Evolutionary conservation across 129 eudicot species (phyloP), one percentile per base, ranked within the genome.

Genomic region (Deinandra increscens): DNA sequence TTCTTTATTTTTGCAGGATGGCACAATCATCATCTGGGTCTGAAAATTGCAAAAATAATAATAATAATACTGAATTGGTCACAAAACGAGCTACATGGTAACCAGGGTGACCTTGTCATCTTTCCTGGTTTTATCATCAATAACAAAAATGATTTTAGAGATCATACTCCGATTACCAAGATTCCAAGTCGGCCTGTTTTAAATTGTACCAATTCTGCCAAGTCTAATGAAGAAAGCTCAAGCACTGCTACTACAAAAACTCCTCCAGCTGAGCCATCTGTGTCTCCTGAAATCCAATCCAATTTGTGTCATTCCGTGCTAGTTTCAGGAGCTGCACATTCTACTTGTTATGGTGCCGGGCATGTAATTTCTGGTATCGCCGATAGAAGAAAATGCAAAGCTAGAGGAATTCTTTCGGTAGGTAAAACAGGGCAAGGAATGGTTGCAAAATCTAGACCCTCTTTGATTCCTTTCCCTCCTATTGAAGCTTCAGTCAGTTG

Each of bases 211-310:
- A 31, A 67, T 67, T 66, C 66, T 68, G 38, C 48, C 1, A 34
- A 33, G 19, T 60, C 72, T 65, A 71, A 38, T 9, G 86, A 42
- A 45, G 66, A 79, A 77, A 72, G 68, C 50, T 66, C 80, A 4
- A 55, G 67, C 64, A 65, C 66, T 50, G 55, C 39, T 60, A 74
- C 64, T 31, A 75, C 73, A 33, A 82, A 79, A 74, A 87, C 91
- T 20, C 97, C 97, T 29, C 97, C 97, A 7, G 78, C 79, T 44
- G 88, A 89, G 81, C 88, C 85, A 17, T 93, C 99, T 1, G 74
- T 84, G 31, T 93, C 99, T 17, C 99, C 99, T 23, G 99, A 89
- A 68, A 85, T 93, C 49, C 98, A 89, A 69, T 74, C 81, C 54
- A 86, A 79, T 9, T 73, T 84, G 31, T 61, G 55, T 29, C 81